Percentiles rank a stretch among this genome's conserved stretches.
These are phyloP conservation scores for Pythium monospermum DNA, from an alignment of 352 stramenopile species.

Conservation along the genomic window DNA sequence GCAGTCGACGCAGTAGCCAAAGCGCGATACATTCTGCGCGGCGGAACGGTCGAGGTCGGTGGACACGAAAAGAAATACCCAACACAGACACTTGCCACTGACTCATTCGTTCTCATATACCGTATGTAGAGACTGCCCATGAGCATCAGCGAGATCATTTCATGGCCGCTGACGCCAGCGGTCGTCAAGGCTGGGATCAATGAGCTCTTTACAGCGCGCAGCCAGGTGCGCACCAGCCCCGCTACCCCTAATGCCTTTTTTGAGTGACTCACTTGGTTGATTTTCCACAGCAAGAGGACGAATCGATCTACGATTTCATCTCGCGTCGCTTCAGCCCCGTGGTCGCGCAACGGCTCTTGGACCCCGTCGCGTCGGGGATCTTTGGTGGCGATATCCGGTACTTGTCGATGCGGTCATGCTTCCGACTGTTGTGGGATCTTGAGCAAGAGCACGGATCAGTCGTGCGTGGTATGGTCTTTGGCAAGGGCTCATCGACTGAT, in stretches of 20 bases:
- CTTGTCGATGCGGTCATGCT: constrained; percentile 78
- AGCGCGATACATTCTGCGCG: constrained; percentile 69
- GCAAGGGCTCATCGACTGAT: constrained; percentile 22
- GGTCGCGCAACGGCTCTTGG: constrained; percentile 72
- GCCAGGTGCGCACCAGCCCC: constrained; percentile 18
- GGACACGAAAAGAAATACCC: neutral
- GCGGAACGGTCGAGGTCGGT: constrained; percentile 58
- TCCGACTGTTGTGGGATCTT: constrained; percentile 71
- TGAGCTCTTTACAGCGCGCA: constrained; percentile 48
- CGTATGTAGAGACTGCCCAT: constrained; percentile 51
- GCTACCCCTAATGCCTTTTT: neutral
- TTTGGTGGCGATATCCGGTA: constrained; percentile 81
- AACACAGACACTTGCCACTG: neutral
- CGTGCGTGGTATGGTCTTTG: constrained; percentile 67
- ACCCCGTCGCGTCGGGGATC: constrained; percentile 81
- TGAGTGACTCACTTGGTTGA: neutral
- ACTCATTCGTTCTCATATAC: neutral
- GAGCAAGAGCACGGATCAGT: constrained; percentile 76
- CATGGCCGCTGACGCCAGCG: constrained; percentile 52
- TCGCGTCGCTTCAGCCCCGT: constrained; percentile 68
- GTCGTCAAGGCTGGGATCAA: constrained; percentile 57
- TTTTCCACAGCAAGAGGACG: constrained; percentile 45
- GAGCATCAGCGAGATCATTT: constrained; percentile 47
- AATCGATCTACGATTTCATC: constrained; percentile 83
- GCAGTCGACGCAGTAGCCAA: constrained; percentile 55